Conservation (phyloP, 2,329 filamentous ascomycete genomes). For the Ramularia endophylla region DNA sequence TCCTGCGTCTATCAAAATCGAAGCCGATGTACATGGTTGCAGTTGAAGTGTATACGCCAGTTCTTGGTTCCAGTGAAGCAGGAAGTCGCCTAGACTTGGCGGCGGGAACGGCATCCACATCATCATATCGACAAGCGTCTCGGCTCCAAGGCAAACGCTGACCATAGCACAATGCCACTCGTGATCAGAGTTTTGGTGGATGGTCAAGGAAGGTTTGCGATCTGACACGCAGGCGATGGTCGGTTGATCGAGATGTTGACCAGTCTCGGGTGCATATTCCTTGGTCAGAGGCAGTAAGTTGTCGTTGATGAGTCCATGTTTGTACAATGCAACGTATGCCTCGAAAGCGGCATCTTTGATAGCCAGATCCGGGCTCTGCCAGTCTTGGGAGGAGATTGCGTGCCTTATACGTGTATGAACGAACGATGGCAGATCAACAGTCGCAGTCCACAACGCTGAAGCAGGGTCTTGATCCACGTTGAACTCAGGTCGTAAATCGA, state of each 20-base stretch:
- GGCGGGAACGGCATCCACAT: conserved; percentile 19
- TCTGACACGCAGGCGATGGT: conserved; percentile 18
- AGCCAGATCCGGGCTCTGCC: conserved; percentile 66
- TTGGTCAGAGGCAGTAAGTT: conserved; percentile 61
- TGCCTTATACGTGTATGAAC: conserved; percentile 58
- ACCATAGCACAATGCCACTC: conserved; percentile 7
- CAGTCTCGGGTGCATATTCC: conserved; percentile 19
- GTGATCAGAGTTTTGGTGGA: background rate
- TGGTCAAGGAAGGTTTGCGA: conserved; percentile 11
- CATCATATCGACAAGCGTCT: conserved; percentile 7
- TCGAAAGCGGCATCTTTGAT: conserved; percentile 78
- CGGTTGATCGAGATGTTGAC: conserved; percentile 22
- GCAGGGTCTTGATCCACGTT: conserved; percentile 37
- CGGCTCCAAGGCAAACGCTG: conserved; percentile 2
- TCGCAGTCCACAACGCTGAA: conserved; percentile 45
- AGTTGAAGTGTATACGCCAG: conserved; percentile 12
- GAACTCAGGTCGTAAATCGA: conserved; percentile 64
- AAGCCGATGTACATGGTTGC: no score
- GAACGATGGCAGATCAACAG: conserved; percentile 64
- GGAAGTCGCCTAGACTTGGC: conserved; percentile 8
- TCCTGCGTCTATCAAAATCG: background rate
- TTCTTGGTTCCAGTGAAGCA: conserved; percentile 23
- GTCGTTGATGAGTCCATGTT: conserved; percentile 67
- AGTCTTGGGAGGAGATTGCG: conserved; percentile 48
- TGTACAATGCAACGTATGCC: conserved; percentile 65